Base-by-base conservation (phyloP, 208 protist species). In the Trypanosomatidae sp. region DNA sequence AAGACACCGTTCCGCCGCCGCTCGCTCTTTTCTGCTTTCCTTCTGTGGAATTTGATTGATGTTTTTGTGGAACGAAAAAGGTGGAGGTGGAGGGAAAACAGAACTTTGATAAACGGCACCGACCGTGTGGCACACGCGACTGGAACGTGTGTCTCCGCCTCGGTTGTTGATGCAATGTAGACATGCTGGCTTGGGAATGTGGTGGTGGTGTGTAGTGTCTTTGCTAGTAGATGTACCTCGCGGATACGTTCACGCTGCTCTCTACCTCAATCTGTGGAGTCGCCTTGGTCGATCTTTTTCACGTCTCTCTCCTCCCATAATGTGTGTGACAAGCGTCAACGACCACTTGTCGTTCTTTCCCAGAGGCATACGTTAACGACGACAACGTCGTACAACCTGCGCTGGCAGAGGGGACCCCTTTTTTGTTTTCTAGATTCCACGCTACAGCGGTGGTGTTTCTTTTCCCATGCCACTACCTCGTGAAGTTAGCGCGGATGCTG, bases 391-490 rank as follows among this genome's bases (percentile, higher is more conserved):
- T 8, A 46, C 17, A 46, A 12, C 59, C 10, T 46, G 59, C 33
- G 59, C 39, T 43, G 59, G 39, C 6, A 33, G 36, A 30, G 19
- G 69, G 15, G 15, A 22, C 30, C 13, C 36, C 36, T 39, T 39
- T 46, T 62, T 46, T 13, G 30, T 33, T 33, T 46, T 22, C 28
- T 69, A 46, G 59, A 19, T 30, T 43, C 39, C 10, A 15, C 15
- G 17, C 25, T 36, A 33, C 17, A 44, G 15, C 71, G 5, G 50
- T 22, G n/a, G 28, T 44, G n/a, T 10, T 44, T 3, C 30, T 30
- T 36, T 36, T 33, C n/a, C 43, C 49, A 79, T 79, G 73, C 67
- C 73, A 1, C n/a, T 66, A 6, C 33, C 46, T 44, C 64, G 67
- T 28, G 62, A 47, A 41, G 56, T 4, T 47, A 43, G 36, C 22